Evolutionary conservation across 2,329 filamentous ascomycete species (phyloP).

Genomic region (Penicillium corylophilum): DNA sequence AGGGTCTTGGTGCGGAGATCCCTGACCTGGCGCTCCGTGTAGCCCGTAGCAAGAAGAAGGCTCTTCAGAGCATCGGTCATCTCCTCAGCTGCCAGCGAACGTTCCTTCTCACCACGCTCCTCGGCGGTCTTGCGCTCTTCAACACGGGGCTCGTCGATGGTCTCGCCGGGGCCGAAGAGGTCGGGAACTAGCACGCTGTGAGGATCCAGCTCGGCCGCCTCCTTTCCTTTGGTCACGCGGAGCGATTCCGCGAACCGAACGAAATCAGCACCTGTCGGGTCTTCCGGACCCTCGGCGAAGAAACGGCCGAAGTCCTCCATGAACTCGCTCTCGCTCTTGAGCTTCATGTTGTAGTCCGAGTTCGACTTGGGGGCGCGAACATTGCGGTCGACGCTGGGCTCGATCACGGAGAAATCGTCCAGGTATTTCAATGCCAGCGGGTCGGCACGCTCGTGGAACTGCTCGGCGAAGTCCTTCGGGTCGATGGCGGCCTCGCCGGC

Average conservation of each 20-base stretch:
- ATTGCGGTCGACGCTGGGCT: constrained; percentile 75
- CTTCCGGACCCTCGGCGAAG: constrained; percentile 50
- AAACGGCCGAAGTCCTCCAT: constrained; percentile 56
- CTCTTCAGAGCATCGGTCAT: constrained; percentile 47
- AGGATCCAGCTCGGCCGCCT: constrained; percentile 50
- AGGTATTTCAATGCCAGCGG: constrained; percentile 71
- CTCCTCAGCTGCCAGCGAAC: constrained; percentile 30
- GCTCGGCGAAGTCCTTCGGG: constrained; percentile 68
- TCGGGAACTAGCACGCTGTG: constrained; percentile 53
- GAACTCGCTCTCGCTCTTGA: constrained; percentile 64
- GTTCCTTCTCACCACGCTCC: constrained; percentile 30
- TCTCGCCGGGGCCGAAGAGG: constrained; percentile 48
- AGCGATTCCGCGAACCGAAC: constrained; percentile 47
- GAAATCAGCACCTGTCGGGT: constrained; percentile 47
- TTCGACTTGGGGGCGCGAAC: constrained; percentile 51
- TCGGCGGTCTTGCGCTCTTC: constrained; percentile 25
- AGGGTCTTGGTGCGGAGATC: constrained; percentile 68
- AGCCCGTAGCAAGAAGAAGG: constrained; percentile 59
- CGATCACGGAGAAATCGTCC: constrained; percentile 76
- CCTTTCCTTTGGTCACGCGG: constrained; percentile 52
- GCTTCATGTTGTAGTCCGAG: constrained; percentile 57
- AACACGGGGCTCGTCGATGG: constrained; percentile 30
- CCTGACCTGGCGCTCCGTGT: constrained; percentile 48
- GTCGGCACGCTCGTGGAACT: constrained; percentile 71
- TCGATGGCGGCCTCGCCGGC: constrained; percentile 77